Base-by-base conservation (phyloP, 371 early-diverging fungal genomes). In the Rhizopus microsporus region DNA sequence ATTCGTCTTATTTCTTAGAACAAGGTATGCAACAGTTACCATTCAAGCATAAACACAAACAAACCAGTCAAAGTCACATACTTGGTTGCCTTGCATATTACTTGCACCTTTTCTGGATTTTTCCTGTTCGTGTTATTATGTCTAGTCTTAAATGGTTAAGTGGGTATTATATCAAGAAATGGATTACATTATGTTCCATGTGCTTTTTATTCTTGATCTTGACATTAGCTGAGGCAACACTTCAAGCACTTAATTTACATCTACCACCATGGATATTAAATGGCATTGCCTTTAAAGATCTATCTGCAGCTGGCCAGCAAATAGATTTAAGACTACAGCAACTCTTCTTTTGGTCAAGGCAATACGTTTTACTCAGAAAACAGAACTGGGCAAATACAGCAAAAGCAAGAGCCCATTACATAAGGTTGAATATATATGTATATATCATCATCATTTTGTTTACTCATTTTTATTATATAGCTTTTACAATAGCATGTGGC, bases 401-500 rank as follows among this genome's bases (percentile, higher is more conserved):
- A 3, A 74, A 82, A 16, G 85, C 85, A 47, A 84, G 89, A 60
- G 93, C 92, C 3, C 88, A 89, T 56, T 92, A 94, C 57, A 92
- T 92, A 51, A 88, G 89, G 88, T 88, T 67, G 10, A 49, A n/a
- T 13, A 9, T 15, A 16, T 6, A 42, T 10, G 29, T 48, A 44
- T 31, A 31, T 7, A 34, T 5, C 16, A 46, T 5, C 30, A 2
- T 38, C 17, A 15, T 32, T 16, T 45, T 15, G 35, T 30, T 50
- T 30, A 56, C 6, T 9, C 31, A 39, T 6, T 34, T 17, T 17
- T 45, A 46, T 37, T 23, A 54, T 51, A 12, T 7, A 92, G 93
- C 51, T 95, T 96, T 65, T 94, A 93, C 75, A 96, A 96, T 71
- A 91, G 91, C 53, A 88, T 93, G 73, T 98, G 97, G 95, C 86